Evolutionary conservation across 169 alveolate species (phyloP).

Genomic region (Prorocentrum cordatum): DNA sequence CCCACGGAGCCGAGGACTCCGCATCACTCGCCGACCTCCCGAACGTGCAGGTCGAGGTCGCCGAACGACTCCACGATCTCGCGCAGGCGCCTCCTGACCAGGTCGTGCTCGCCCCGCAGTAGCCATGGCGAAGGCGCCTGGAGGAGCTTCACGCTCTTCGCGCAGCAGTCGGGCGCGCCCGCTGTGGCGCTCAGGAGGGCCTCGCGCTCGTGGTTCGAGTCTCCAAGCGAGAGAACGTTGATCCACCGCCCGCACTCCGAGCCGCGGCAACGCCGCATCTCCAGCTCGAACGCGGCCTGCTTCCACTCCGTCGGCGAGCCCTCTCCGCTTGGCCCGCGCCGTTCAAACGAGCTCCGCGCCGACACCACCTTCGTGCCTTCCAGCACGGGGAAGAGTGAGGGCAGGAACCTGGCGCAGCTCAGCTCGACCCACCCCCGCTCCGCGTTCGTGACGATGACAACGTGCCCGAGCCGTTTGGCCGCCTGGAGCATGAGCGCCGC

Average conservation of each 20-base stretch:
- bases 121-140: too few relatives aligned
- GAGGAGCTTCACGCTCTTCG: too few relatives aligned
- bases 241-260: slow-evolving; percentile 13
- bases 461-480: slow-evolving; percentile 24
- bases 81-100: too few relatives aligned
- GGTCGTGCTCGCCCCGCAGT: too few relatives aligned
- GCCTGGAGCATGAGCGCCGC: neutral
- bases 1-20: too few relatives aligned
- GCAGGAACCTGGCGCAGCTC: slow-evolving; percentile 43
- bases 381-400: neutral
- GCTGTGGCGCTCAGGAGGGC: too few relatives aligned
- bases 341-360: slow-evolving; percentile 28
- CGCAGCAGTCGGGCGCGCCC: too few relatives aligned
- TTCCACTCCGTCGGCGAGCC: slow-evolving; percentile 37
- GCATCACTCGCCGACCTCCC: too few relatives aligned
- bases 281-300: neutral
- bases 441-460: slow-evolving; percentile 69
- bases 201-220: slow-evolving; percentile 34
- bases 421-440: slow-evolving; percentile 66
- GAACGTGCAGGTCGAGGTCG: too few relatives aligned
- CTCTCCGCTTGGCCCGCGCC: neutral
- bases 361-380: neutral
- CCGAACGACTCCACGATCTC: too few relatives aligned
- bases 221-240: slow-evolving; percentile 45
- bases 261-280: neutral